Evolutionary conservation across 495 filamentous ascomycete genomes (phyloP), one percentile per base, ranked within the genome.

Genomic region (Parachaetomium inaequale): DNA sequence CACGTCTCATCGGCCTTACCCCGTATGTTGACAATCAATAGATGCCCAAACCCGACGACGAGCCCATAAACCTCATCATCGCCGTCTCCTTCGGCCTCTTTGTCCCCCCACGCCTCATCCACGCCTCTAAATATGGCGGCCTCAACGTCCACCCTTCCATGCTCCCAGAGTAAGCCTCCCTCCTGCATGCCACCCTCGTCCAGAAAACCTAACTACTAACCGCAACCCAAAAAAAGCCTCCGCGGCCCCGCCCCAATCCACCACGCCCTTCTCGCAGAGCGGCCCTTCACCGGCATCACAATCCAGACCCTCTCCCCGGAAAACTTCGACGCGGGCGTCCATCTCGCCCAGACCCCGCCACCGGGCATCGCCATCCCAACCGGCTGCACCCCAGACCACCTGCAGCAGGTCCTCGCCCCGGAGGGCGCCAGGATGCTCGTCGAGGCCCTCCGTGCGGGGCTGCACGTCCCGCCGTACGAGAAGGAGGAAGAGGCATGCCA

Each of bases 51-150:
- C 75, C 75, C 6, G 53, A 81, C n/a, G 75, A 69, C 34, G 75
- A 74, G 15, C 72, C 81, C 21, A 86, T 89, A 62, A 92, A 97
- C 70, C 79, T 98, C 46, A 87, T 98, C 60, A 82, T 98, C 36
- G 92, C 92, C 25, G 95, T 97, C n/a, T 97, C 94, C 7, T 98
- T 98, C 72, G 94, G 94, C 4, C 82, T 95, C 17, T 87, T 96
- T 53, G 85, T 98, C 11, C 95, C 94, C 1, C 83, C 85, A 6
- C 81, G 89, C 4, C 82, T 96, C 17, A 79, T 98, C 45, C 79
- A 77, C 28, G 73, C 66, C 6, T 82, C 89, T 17, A 80, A 82
- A 59, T 96, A 93, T 75, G 92, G 93, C 61, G 94, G 94, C 0
- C 73, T 98, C 25, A 98, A 98, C 75, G 82, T 98, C 4, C 94